Evolutionary conservation across 495 filamentous ascomycete species (phyloP).

Genomic region (Viridothelium virens): DNA sequence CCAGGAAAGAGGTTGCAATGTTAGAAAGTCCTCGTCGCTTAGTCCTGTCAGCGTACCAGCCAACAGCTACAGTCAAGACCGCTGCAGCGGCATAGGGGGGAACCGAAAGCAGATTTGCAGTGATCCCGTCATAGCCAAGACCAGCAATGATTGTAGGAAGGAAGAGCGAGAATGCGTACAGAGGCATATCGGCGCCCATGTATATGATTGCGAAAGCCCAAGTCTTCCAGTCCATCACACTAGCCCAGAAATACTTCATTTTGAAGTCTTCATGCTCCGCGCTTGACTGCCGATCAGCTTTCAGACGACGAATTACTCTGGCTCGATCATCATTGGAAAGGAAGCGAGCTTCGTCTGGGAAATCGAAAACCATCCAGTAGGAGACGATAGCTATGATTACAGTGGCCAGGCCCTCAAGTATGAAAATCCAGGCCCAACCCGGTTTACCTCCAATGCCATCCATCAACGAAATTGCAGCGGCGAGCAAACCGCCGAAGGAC

Average conservation of each 20-base stretch:
- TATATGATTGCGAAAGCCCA: slow-evolving; percentile 48
- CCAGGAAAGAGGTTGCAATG: slow-evolving; percentile 61
- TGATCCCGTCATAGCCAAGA: slow-evolving; percentile 62
- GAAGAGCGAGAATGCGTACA: slow-evolving; percentile 90
- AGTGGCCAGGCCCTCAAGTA: slow-evolving; percentile 67
- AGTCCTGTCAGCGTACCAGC: slow-evolving; percentile 73
- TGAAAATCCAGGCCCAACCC: slow-evolving; percentile 83
- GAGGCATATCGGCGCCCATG: slow-evolving; percentile 45
- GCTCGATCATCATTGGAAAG: slow-evolving; percentile 62
- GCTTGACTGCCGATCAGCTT: slow-evolving; percentile 65
- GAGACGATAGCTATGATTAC: slow-evolving; percentile 63
- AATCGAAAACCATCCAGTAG: slow-evolving; percentile 85
- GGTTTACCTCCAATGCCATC: slow-evolving; percentile 54
- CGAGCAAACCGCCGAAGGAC: slow-evolving; percentile 77
- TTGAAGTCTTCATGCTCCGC: slow-evolving; percentile 75
- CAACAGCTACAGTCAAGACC: slow-evolving; percentile 64
- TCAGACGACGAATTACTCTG: slow-evolving; percentile 66
- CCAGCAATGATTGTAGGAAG: slow-evolving; percentile 74
- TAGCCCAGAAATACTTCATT: slow-evolving; percentile 65
- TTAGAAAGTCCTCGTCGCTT: slow-evolving; percentile 74
- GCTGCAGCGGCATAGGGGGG: slow-evolving; percentile 84
- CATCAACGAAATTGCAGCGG: slow-evolving; percentile 70
- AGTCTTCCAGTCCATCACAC: slow-evolving; percentile 79
- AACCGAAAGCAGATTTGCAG: slow-evolving; percentile 73
- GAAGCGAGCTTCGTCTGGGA: slow-evolving; percentile 75